A percentile compares a stretch with the other conserved stretches of the same genome.
Evolutionary conservation across 2,329 filamentous ascomycete species (phyloP).

Genomic region (Xylariaceae sp.): DNA sequence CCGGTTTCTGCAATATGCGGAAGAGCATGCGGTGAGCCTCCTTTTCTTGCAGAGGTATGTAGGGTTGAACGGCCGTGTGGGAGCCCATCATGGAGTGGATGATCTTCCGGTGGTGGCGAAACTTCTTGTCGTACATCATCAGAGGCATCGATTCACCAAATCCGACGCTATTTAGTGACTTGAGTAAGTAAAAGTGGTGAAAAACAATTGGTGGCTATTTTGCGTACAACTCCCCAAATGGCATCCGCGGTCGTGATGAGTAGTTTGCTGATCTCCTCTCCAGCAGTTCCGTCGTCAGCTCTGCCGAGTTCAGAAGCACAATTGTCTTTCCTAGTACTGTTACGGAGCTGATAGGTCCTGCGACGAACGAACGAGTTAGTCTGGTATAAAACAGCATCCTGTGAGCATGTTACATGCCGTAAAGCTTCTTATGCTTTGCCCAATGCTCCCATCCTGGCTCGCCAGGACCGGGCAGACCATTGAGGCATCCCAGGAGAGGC

Average conservation of each 20-base stretch:
- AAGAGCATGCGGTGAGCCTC: constrained; percentile 19
- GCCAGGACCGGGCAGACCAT: constrained; percentile 40
- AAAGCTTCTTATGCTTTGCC: constrained; percentile 37
- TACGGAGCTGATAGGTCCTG: constrained; percentile 36
- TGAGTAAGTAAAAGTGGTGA: not conserved
- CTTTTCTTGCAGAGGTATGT: constrained; percentile 11
- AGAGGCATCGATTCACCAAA: constrained; percentile 22
- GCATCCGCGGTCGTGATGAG: constrained; percentile 29
- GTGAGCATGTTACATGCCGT: constrained; percentile 17
- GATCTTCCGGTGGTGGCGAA: constrained; percentile 26
- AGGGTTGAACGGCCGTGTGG: constrained; percentile 16
- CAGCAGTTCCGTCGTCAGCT: constrained; percentile 35
- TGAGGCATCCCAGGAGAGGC: constrained; percentile 46
- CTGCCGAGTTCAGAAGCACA: constrained; percentile 37
- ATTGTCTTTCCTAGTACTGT: constrained; percentile 38
- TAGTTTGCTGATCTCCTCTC: constrained; percentile 33
- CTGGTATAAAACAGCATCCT: not conserved
- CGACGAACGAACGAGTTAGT: not conserved
- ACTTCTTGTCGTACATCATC: constrained; percentile 23
- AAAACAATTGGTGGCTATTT: no score
- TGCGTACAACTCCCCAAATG: constrained; percentile 21
- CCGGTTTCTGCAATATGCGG: constrained; percentile 14
- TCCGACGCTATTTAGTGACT: constrained; percentile 19
- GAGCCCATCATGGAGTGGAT: constrained; percentile 31
- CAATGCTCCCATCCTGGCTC: constrained; percentile 37